Evolutionary conservation across 768 basidiomycete genomes (phyloP).

Genomic region (Kwoniella sp.): DNA sequence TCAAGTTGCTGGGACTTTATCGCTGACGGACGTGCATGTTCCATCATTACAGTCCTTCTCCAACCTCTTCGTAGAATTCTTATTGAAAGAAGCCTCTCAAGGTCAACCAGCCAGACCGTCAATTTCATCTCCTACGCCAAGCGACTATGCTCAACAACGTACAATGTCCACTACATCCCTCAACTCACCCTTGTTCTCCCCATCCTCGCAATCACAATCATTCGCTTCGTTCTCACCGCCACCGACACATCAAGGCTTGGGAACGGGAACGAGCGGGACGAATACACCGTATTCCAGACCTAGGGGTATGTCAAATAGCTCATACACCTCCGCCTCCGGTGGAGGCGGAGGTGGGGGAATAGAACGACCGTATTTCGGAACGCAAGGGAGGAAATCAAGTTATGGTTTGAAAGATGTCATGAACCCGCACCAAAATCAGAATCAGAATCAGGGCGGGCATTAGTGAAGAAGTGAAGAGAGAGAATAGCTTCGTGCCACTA

Average conservation of each 20-base stretch:
- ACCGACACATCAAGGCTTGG: slow-evolving; percentile 14
- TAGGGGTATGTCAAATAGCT: slow-evolving; percentile 23
- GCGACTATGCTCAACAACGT: slow-evolving; percentile 4
- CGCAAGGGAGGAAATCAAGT: slow-evolving; percentile 17
- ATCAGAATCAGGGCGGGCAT: not conserved
- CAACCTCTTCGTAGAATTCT: slow-evolving; percentile 95
- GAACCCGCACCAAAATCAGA: not conserved
- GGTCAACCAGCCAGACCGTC: slow-evolving; percentile 50
- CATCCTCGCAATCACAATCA: slow-evolving; percentile 1
- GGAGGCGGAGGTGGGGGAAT: not conserved
- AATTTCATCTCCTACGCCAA: slow-evolving; percentile 7
- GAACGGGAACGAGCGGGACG: slow-evolving; percentile 16
- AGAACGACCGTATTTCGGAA: slow-evolving; percentile 9
- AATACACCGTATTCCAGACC: slow-evolving; percentile 31
- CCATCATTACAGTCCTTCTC: slow-evolving; percentile 90
- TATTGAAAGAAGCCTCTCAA: slow-evolving; percentile 82
- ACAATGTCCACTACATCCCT: slow-evolving; percentile 12
- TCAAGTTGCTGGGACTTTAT: too few species aligned
- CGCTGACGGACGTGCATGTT: too few species aligned
- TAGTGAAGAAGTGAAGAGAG: too few species aligned
- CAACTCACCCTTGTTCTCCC: slow-evolving; percentile 29
- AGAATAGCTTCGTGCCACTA: too few species aligned
- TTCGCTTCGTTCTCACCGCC: slow-evolving; percentile 17
- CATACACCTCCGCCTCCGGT: slow-evolving; percentile 13
- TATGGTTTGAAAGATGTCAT: slow-evolving; percentile 21